A percentile compares a stretch with the other conserved stretches of the same genome.
Evolutionary conservation across 108 stramenopile species (phyloP).

Genomic region (Craspedostauros australis): DNA sequence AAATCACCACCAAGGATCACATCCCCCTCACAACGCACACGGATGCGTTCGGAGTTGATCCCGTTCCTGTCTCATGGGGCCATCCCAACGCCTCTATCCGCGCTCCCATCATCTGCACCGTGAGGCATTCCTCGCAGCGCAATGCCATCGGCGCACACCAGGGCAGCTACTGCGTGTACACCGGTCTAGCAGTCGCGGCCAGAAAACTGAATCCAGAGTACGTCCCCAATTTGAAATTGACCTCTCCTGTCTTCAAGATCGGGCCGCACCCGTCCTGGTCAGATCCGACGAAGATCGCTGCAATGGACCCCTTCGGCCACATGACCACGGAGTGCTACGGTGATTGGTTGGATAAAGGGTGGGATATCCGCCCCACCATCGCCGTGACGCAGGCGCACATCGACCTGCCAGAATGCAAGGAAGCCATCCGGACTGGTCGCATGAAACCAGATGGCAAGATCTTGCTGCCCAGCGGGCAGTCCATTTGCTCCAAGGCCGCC

Average conservation of each 20-base stretch:
- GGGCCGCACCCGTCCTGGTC: slow-evolving; percentile 92
- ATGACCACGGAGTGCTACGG: slow-evolving; percentile 71
- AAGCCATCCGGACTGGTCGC: slow-evolving; percentile 81
- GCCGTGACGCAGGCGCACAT: slow-evolving; percentile 99
- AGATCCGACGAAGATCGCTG: slow-evolving; percentile 92
- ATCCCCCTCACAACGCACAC: slow-evolving; percentile 86
- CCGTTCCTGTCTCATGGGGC: slow-evolving; percentile 90
- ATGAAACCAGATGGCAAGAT: slow-evolving; percentile 91
- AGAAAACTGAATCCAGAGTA: slow-evolving; percentile 92
- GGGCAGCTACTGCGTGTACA: slow-evolving; percentile 96
- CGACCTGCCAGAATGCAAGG: slow-evolving; percentile 93
- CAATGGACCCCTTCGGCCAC: slow-evolving; percentile 97
- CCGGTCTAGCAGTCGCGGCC: slow-evolving; percentile 94
- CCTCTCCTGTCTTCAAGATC: slow-evolving; percentile 91
- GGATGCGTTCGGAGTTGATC: slow-evolving; percentile 88
- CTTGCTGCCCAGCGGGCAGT: slow-evolving; percentile 85
- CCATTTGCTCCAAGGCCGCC: slow-evolving; percentile 93
- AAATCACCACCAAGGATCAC: slow-evolving; percentile 61
- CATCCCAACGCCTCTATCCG: slow-evolving; percentile 81
- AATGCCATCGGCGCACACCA: slow-evolving; percentile 98
- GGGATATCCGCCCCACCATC: slow-evolving; percentile 99
- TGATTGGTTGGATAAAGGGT: slow-evolving; percentile 92
- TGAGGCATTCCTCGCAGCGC: slow-evolving; percentile 83
- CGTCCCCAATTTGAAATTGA: slow-evolving; percentile 86
- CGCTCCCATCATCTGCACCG: slow-evolving; percentile 94